Percentiles rank a stretch among this genome's conserved stretches.
Conservation (phyloP, 1,284 basidiomycete genomes). For the Ustilago trichophora region DNA sequence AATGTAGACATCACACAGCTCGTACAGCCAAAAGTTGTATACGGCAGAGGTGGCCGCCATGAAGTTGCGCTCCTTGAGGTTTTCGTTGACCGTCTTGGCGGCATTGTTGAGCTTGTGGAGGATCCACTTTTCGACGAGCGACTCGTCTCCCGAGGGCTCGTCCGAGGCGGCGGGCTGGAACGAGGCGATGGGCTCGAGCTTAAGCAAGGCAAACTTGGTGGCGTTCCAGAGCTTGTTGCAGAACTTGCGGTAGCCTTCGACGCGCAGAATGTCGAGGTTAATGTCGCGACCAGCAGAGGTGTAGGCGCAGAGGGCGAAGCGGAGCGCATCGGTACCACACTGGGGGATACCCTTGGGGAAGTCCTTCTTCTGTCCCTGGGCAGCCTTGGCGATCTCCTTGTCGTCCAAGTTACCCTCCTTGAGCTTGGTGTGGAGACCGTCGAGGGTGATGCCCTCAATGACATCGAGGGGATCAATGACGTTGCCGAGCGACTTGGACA, state of each 20-base stretch:
- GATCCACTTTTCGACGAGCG: constrained; percentile 93
- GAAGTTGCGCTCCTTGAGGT: constrained; percentile 85
- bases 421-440: constrained; percentile 86
- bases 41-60: constrained; percentile 85
- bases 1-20: constrained; percentile 98
- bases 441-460: constrained; percentile 84
- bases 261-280: constrained; percentile 84
- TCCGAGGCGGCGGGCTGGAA: constrained; percentile 53
- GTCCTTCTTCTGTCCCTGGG: constrained; percentile 96
- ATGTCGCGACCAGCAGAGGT: constrained; percentile 73
- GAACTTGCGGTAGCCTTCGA: constrained; percentile 98
- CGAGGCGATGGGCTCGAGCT: constrained; percentile 59
- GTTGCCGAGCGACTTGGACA: constrained; percentile 98
- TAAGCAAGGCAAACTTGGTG: constrained; percentile 83
- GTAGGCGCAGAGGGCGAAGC: constrained; percentile 95
- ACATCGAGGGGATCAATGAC: constrained; percentile 98
- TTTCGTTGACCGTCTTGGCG: constrained; percentile 78
- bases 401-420: constrained; percentile 92
- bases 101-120: constrained; percentile 91
- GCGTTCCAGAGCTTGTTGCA: constrained; percentile 99
- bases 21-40: constrained; percentile 98
- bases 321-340: constrained; percentile 94
- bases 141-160: constrained; percentile 86
- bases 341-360: constrained; percentile 99
- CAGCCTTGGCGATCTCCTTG: constrained; percentile 90